A percentile compares a stretch with the other conserved stretches of the same genome.
phyloP scores from a whole-genome alignment of 202 grass and related monocot species.

The Saccharum hybrid region DNA sequence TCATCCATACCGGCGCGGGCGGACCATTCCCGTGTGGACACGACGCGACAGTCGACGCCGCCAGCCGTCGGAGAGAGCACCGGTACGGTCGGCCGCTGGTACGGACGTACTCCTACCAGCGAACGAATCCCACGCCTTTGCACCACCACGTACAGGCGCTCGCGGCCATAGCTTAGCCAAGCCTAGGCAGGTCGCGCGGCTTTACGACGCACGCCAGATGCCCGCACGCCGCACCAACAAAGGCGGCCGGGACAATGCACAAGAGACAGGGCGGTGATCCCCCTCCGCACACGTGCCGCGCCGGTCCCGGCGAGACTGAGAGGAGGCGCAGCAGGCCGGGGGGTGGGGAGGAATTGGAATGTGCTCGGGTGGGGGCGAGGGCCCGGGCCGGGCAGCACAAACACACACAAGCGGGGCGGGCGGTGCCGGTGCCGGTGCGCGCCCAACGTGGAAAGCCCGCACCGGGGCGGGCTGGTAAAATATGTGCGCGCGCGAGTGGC shows the following conservation, averaged over 20 bases:
- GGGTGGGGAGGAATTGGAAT: too few species aligned
- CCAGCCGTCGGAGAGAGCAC: neutral
- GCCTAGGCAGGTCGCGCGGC: neutral
- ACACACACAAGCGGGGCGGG: too few species aligned
- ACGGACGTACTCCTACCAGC: neutral
- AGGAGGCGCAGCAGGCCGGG: too few species aligned
- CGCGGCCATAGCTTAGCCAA: too few species aligned
- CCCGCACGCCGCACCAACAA: neutral
- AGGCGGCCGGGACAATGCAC: conserved; percentile 38
- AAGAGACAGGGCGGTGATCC: conserved; percentile 48
- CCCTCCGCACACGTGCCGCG: conserved; percentile 19
- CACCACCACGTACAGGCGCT: neutral
- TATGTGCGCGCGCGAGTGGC: conserved; percentile 42
- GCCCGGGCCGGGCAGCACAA: too few species aligned
- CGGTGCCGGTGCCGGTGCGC: neutral
- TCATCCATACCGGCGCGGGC: neutral
- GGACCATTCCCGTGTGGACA: conserved; percentile 21
- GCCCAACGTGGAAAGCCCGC: conserved; percentile 58
- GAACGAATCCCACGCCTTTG: neutral
- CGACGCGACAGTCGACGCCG: conserved; percentile 4
- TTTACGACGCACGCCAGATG: neutral
- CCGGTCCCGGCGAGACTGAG: neutral
- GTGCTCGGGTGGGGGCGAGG: too few species aligned
- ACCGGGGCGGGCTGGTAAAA: conserved; percentile 40
- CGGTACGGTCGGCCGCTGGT: neutral